Evolutionary conservation across 306 rosid genomes (phyloP).

Genomic region (Gastrolobium villosum): DNA sequence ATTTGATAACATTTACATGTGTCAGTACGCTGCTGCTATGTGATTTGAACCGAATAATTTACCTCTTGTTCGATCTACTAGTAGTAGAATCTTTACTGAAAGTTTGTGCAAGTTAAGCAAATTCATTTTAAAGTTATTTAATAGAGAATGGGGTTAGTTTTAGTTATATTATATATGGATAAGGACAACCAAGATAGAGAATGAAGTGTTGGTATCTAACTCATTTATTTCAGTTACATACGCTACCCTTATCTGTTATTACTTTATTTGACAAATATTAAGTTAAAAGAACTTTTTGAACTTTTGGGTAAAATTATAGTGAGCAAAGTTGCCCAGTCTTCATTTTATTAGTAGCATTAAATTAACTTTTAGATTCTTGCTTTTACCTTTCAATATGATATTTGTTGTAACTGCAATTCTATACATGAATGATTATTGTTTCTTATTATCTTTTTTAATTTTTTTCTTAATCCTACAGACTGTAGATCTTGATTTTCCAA

Average conservation of each 20-base stretch:
- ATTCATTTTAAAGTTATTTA: slow-evolving; percentile 25
- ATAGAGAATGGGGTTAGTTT: slow-evolving; percentile 28
- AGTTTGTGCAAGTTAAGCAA: slow-evolving; percentile 10
- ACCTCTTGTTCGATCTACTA: slow-evolving; percentile 5
- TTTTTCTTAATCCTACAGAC: slow-evolving; percentile 63
- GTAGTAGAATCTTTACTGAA: neutral
- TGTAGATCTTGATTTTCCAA: slow-evolving; percentile 88
- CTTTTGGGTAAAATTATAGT: slow-evolving; percentile 11
- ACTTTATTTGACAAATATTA: neutral
- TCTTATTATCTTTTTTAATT: slow-evolving; percentile 18
- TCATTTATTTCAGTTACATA: slow-evolving; percentile 14
- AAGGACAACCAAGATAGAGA: neutral
- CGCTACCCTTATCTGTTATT: neutral
- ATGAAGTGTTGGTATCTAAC: slow-evolving; percentile 5
- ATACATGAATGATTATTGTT: neutral
- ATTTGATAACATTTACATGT: slow-evolving; percentile 3
- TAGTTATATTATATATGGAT: neutral
- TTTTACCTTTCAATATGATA: slow-evolving; percentile 18
- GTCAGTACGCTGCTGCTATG: slow-evolving; percentile 25
- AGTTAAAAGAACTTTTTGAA: slow-evolving; percentile 26
- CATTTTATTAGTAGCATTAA: slow-evolving; percentile 4
- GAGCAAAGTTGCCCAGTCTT: slow-evolving; percentile 7
- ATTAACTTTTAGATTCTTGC: slow-evolving; percentile 8
- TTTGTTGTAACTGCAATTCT: slow-evolving; percentile 11
- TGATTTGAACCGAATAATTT: slow-evolving; percentile 35